phyloP scores from a whole-genome alignment of 768 basidiomycete genomes.

The Trametes coccinea region DNA sequence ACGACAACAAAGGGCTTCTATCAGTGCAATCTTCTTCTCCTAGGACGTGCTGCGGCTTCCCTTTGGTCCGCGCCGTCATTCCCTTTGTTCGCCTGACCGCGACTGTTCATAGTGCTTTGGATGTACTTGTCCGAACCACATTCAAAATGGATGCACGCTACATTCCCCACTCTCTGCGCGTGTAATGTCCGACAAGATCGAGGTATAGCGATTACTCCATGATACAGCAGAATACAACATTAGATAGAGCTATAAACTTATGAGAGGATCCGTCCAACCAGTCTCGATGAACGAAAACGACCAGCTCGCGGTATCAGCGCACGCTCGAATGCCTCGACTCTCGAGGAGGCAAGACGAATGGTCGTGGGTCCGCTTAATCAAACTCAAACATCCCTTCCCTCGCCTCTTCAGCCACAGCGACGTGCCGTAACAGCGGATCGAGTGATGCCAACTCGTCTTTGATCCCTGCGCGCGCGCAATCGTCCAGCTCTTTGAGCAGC shows the following conservation, averaged over 20 bases:
- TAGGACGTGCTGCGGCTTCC: conserved; percentile 3
- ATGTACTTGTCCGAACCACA: no score
- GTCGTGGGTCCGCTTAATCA: conserved; percentile 19
- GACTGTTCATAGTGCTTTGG: no score
- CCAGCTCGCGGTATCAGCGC: background rate
- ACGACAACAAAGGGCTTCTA: conserved; percentile 20
- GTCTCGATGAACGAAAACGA: background rate
- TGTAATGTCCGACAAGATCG: no score
- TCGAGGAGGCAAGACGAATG: background rate
- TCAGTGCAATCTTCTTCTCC: conserved; percentile 16
- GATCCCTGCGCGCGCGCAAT: conserved; percentile 76
- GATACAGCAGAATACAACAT: conserved; percentile 23
- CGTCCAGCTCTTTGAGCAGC: conserved; percentile 83
- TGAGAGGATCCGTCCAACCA: conserved; percentile 1
- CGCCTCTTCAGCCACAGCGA: conserved; percentile 39
- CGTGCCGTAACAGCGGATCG: conserved; percentile 73
- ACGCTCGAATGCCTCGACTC: no score
- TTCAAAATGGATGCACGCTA: no score
- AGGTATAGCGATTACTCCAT: conserved; percentile 3
- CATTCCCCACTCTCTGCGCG: no score
- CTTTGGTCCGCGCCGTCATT: conserved; percentile 1
- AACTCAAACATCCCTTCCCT: conserved; percentile 41
- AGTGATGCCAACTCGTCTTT: conserved; percentile 81
- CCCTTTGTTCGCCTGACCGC: conserved; percentile 3
- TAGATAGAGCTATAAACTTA: conserved; percentile 29